Base-by-base conservation (phyloP, 2,329 filamentous ascomycete genomes). In the Fusarium zealandicum region DNA sequence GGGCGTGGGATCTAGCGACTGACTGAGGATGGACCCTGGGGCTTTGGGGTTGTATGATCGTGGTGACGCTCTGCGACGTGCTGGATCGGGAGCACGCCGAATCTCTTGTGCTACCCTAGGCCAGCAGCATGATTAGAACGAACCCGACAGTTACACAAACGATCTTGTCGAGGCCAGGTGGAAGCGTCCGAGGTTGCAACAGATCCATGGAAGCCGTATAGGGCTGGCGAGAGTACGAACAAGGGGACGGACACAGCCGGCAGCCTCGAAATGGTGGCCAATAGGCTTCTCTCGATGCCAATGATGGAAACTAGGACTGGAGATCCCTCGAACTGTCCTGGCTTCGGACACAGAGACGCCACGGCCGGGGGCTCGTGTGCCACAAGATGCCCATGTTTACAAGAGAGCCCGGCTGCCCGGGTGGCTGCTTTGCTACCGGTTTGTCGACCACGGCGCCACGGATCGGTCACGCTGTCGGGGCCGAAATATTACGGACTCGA, bases 61-160 rank as follows among this genome's bases (percentile, higher is more conserved):
- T 44, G 32, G 52, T 50, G 46, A 35, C 48, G 57, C 41, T 49
- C 33, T 42, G 50, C 44, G 41, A 55, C 18, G 48, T 64, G 61
- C 65, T 64, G 64, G 59, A 67, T 67, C 65, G 56, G 51, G 38
- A 46, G 40, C 46, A 57, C 56, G 48, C 56, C 41, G 53, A 54
- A 67, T 68, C 63, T 65, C 54, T 46, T 32, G 63, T 68, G 42
- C n/a, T 51, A 66, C 63, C 49, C 40, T 37, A 51, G 17, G 28
- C 30, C 20, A 28, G 33, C 40, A 30, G 16, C 41, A 43, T 30
- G 27, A 35, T 42, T 39, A 42, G 44, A 31, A 28, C 18, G 46
- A 42, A 45, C 32, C 43, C 49, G 36, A 56, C 41, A 13, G 46
- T 59, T 44, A 51, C 56, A 53, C 50, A 17, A 44, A 11, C 12